A percentile compares a stretch with the other conserved stretches of the same genome.
These are phyloP conservation scores for Candida orba DNA, from an alignment of 805 yeast genomes.

Conservation along the genomic window DNA sequence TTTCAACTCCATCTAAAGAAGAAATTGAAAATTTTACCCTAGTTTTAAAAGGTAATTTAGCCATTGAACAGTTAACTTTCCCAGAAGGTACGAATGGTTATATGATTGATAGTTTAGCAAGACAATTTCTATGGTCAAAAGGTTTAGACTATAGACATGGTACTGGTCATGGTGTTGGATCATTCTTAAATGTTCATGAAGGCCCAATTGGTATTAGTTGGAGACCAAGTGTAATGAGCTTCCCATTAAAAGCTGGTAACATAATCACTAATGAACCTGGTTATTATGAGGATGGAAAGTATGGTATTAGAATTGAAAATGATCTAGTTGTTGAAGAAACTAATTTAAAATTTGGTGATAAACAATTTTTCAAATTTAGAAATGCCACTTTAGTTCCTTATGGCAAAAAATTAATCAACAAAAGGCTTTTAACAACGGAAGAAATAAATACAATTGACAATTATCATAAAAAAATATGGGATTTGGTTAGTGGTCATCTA, in stretches of 20 bases:
- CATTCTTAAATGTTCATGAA: constrained; percentile 87
- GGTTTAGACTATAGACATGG: constrained; percentile 92
- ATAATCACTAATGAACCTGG: constrained; percentile 93
- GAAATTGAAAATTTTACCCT: constrained; percentile 67
- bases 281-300: constrained; percentile 80
- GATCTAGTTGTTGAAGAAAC: constrained; percentile 52
- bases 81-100: constrained; percentile 72
- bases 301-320: constrained; percentile 86
- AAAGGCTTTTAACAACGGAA: constrained; percentile 41
- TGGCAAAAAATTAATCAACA: constrained; percentile 68
- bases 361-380: constrained; percentile 61
- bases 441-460: constrained; percentile 65
- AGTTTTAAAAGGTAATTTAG: constrained; percentile 88
- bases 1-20: constrained; percentile 47
- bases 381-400: constrained; percentile 84
- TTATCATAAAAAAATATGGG: constrained; percentile 56
- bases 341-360: constrained; percentile 44
- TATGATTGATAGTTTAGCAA: constrained; percentile 71
- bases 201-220: constrained; percentile 82
- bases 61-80: constrained; percentile 72
- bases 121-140: constrained; percentile 73
- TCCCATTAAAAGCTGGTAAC: constrained; percentile 59
- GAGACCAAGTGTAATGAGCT: constrained; percentile 39
- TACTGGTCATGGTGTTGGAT: constrained; percentile 96
- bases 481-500: constrained; percentile 41